Evolutionary conservation across 768 basidiomycete species (phyloP), one percentile per base, ranked within the genome.

Genomic region (Trametes sanguinea): DNA sequence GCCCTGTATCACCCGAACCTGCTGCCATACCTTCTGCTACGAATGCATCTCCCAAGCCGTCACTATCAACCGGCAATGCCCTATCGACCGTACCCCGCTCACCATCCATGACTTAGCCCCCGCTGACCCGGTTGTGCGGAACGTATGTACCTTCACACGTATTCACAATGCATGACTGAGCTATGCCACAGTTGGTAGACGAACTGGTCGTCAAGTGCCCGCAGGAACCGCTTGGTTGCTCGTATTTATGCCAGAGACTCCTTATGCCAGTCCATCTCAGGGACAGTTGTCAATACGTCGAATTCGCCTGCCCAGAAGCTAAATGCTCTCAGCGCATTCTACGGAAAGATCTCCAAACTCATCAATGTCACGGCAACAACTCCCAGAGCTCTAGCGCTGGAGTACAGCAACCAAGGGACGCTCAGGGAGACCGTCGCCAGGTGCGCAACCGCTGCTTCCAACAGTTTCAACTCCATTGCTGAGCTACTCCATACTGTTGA

Each of bases 1-100:
- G 33, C 94, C 94, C 9, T 81, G 81, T 1, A 90, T 89, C 0
- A 87, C 91, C 0, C 81, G 75, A 43, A 84, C 87, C 7, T 95
- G 94, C 67, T 79, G 83, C 61, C 94, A 94, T 71, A 95, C 92
- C 0, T 95, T 95, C 73, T 96, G 94, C 72, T 75, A 75, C n/a
- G 87, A 85, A 33, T 96, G 94, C 69, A 90, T 95, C 62, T 67
- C 76, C n/a, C 78, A 80, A 52, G 90, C 94, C 0, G 80, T 95
- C 3, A 72, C 74, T 11, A 83, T 89, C 61, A 84, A 86, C 6
- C 77, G 81, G 0, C 86, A 87, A 63, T 96, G 94, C 72, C 94
- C 94, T 10, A 85, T 96, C 33, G 94, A 95, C 74, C 85, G 94
- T 22, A 87, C 84, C 13, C 79, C 85, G 0, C 78, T 95, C 35